Conservation (phyloP, 2,329 filamentous ascomycete genomes). For the Dichotomopilus funicola region DNA sequence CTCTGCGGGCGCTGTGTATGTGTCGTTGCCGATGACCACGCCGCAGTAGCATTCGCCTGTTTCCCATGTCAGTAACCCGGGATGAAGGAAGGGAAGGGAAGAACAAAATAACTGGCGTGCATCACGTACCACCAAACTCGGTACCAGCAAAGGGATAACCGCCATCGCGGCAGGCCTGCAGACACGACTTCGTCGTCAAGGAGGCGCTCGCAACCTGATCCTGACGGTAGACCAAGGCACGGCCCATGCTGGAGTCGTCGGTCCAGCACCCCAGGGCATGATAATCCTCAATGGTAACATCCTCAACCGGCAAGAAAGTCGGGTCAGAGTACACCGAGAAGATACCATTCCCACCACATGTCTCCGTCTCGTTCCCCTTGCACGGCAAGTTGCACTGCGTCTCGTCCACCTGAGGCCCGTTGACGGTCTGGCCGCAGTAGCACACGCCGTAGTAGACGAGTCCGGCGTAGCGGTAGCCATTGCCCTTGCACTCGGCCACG, state of each 20-base stretch:
- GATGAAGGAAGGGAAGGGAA: no score
- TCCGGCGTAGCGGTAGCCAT: conserved; percentile 45
- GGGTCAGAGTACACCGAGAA: conserved; percentile 46
- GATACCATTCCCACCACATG: conserved; percentile 41
- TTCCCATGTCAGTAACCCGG: not conserved
- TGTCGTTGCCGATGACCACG: conserved; percentile 45
- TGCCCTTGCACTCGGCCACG: conserved; percentile 43
- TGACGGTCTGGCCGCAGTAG: conserved; percentile 46
- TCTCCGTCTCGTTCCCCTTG: conserved; percentile 38
- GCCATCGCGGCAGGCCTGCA: conserved; percentile 36
- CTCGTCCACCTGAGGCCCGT: conserved; percentile 45
- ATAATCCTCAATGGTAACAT: conserved; percentile 47
- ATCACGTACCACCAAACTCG: conserved; percentile 34
- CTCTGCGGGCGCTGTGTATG: conserved; percentile 28
- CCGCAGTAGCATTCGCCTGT: conserved; percentile 45
- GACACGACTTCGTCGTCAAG: conserved; percentile 39
- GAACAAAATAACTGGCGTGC: not conserved
- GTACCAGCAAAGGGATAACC: conserved; percentile 44
- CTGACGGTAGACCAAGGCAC: conserved; percentile 41
- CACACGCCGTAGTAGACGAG: conserved; percentile 47
- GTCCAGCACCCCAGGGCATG: conserved; percentile 56
- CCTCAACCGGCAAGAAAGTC: conserved; percentile 39
- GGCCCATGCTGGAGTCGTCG: conserved; percentile 36
- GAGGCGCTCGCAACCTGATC: conserved; percentile 29
- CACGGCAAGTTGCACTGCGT: conserved; percentile 53